phyloP scores from a whole-genome alignment of 2,329 filamentous ascomycete species.

The Arthrobotrys sphaeroides region DNA sequence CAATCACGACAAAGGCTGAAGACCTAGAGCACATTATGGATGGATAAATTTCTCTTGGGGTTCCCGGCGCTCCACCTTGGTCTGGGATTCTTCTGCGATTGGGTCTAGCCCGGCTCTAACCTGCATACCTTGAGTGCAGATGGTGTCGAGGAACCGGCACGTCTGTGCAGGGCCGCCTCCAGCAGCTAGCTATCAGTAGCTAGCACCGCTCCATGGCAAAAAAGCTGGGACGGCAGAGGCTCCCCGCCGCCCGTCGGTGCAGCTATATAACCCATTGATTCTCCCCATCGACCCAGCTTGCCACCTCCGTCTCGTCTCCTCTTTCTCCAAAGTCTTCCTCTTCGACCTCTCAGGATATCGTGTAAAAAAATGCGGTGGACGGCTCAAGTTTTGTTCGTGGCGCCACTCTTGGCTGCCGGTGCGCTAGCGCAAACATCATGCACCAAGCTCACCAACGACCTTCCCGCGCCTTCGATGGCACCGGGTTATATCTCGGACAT shows the following conservation, averaged over 20 bases:
- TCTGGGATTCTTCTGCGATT: slow-evolving; percentile 29
- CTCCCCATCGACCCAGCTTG: slow-evolving; percentile 7
- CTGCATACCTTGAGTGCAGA: slow-evolving; percentile 5
- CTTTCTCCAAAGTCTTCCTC: slow-evolving; percentile 9
- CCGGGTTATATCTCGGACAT: slow-evolving; percentile 47
- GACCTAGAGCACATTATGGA: neutral
- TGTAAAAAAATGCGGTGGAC: slow-evolving; percentile 37
- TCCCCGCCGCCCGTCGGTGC: slow-evolving; percentile 15
- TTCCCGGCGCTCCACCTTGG: slow-evolving; percentile 44
- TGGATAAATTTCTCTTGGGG: slow-evolving; percentile 24
- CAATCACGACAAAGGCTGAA: slow-evolving; percentile 25
- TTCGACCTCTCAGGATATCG: neutral
- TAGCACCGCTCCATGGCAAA: slow-evolving; percentile 39
- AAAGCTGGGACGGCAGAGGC: slow-evolving; percentile 24
- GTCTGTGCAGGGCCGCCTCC: slow-evolving; percentile 24
- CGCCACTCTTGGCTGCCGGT: slow-evolving; percentile 11
- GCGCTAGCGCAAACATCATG: slow-evolving; percentile 47
- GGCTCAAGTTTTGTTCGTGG: slow-evolving; percentile 25
- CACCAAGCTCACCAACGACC: slow-evolving; percentile 31
- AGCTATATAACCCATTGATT: slow-evolving; percentile 43
- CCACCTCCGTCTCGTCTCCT: slow-evolving; percentile 7
- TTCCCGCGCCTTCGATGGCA: slow-evolving; percentile 46
- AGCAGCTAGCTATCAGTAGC: slow-evolving; percentile 24
- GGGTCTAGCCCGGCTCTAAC: slow-evolving; percentile 26
- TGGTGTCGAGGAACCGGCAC: slow-evolving; percentile 6